These are phyloP conservation scores for Podospora pseudocomata DNA, from an alignment of 495 filamentous ascomycete genomes.

Conservation along the genomic window DNA sequence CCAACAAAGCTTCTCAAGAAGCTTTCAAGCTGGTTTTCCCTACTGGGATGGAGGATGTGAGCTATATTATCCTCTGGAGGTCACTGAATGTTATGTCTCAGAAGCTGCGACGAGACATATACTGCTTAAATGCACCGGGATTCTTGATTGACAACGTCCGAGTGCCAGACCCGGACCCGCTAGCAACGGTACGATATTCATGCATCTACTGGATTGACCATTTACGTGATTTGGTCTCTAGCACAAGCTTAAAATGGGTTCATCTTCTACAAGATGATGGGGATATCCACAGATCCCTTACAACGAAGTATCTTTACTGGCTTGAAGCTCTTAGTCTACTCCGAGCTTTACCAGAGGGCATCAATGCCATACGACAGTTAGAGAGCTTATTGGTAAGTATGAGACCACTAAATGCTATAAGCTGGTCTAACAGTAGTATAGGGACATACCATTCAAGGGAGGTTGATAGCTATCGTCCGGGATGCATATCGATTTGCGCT, in stretches of 20 bases:
- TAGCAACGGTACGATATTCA: conserved; percentile 33
- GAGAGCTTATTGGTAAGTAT: conserved; percentile 24
- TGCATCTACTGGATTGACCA: conserved; percentile 42
- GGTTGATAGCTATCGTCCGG: conserved; percentile 14
- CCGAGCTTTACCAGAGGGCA: conserved; percentile 24
- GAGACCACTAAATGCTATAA: background rate
- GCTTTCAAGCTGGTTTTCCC: background rate
- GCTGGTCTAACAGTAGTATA: conserved; percentile 8
- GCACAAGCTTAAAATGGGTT: background rate
- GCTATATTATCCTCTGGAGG: conserved; percentile 24
- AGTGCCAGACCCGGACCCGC: conserved; percentile 28
- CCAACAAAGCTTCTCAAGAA: conserved; percentile 37
- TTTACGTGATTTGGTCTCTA: conserved; percentile 20
- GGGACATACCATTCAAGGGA: conserved; percentile 1
- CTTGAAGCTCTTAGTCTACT: conserved; percentile 30
- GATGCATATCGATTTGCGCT: conserved; percentile 31
- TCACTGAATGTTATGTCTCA: conserved; percentile 29
- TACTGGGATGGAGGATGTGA: background rate
- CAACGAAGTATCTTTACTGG: background rate
- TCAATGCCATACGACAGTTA: conserved; percentile 22
- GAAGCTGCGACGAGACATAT: conserved; percentile 20
- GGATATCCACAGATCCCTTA: conserved; percentile 7
- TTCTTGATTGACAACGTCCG: conserved; percentile 13
- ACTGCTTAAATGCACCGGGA: conserved; percentile 16
- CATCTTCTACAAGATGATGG: background rate